A percentile compares a stretch with the other conserved stretches of the same genome.
These are phyloP conservation scores for Inosperma sp. DNA, from an alignment of 768 basidiomycete species.

Conservation along the genomic window DNA sequence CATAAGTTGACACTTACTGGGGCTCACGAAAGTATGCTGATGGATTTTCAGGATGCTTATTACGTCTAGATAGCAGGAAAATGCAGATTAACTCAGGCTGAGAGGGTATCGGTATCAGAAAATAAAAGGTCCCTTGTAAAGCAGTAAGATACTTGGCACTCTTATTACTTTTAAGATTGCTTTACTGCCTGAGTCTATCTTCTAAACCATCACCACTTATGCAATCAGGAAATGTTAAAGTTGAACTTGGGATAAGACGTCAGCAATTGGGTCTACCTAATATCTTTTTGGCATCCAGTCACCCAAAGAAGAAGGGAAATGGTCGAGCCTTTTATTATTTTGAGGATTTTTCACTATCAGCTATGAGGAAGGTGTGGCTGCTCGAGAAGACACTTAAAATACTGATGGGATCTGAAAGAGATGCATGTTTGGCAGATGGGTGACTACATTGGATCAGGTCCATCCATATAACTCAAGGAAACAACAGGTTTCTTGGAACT, in stretches of 20 bases:
- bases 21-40: too few species aligned
- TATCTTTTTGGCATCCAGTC: background rate
- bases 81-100: too few species aligned
- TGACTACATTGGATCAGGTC: background rate
- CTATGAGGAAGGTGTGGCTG: background rate
- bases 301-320: background rate
- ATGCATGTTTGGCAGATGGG: background rate
- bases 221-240: background rate
- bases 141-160: too few species aligned
- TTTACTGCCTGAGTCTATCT: too few species aligned
- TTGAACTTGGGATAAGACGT: background rate
- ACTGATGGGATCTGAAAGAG: background rate
- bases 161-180: too few species aligned
- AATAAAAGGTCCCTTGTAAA: too few species aligned
- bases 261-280: background rate
- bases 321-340: background rate
- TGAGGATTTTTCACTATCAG: background rate
- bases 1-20: too few species aligned
- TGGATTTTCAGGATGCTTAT: too few species aligned
- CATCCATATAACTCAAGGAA: background rate
- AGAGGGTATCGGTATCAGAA: too few species aligned
- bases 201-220: too few species aligned
- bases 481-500: conserved; percentile 1
- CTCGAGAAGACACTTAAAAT: background rate
- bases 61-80: too few species aligned